Evolutionary conservation across 257 asterid genomes (phyloP), one percentile per base, ranked within the genome.

Genomic region (Marsdenia floribunda): DNA sequence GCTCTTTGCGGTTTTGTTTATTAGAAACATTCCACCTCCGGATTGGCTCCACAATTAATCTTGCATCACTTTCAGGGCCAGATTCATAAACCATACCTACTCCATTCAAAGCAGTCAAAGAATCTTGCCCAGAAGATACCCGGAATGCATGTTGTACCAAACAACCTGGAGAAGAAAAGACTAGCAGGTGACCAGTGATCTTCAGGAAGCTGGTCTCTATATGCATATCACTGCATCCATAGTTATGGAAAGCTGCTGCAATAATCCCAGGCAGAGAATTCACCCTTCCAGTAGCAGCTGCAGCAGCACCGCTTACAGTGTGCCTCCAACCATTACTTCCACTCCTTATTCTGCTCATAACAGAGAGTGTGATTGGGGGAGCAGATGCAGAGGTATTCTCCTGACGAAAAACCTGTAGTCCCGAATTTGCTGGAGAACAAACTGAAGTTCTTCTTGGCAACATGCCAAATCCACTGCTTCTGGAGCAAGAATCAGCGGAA

Each of bases 21-120:
- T 85, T 92, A 78, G 88, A 88, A 33, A 93, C 81, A 86, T 91
- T 84, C 98, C 98, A 93, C 87, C 87, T 93, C 77, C 90, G 90
- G 77, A 91, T 77, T 40, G 97, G 86, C 84, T 93, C 93, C 38
- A 90, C 90, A 6, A 80, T 75, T 68, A 88, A 68, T 71, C 90
- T 80, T 54, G 88, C 75, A 77, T 87, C 92, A 75, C 47, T 69
- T 12, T 85, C 89, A 21, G 66, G 75, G 74, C 77, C 75, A n/a
- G 88, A 76, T 21, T 88, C 95, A 73, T 75, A 72, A 42, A 69
- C 73, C 68, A 70, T 47, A 76, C 79, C 78, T 76, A 66, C 81
- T 72, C 83, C 91, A 50, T 82, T 73, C 65, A 77, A 58, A 77
- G 83, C 76, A 19, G 73, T 29, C 59, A 53, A 15, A 68, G 89